These are phyloP conservation scores for Talaromyces ruber DNA, from an alignment of 495 filamentous ascomycete genomes.

Conservation along the genomic window DNA sequence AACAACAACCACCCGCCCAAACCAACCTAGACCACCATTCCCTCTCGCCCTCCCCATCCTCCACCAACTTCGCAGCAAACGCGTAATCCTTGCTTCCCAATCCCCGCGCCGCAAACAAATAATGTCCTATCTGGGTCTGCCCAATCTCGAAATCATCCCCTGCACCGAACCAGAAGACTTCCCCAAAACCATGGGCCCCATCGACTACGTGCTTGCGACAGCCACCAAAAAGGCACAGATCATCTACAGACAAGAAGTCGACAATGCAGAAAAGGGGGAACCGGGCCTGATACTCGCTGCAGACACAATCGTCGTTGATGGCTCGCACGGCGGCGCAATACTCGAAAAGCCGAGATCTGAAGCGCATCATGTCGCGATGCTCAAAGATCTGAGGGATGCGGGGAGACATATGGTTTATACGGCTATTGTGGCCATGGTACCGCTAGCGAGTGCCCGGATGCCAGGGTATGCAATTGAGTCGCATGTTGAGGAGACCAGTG, in stretches of 20 bases:
- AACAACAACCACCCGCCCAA: constrained; percentile 8
- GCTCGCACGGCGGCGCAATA: constrained; percentile 45
- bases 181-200: constrained; percentile 68
- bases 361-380: constrained; percentile 74
- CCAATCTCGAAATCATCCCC: constrained; percentile 72
- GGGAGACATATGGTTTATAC: constrained; percentile 72
- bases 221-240: constrained; percentile 70
- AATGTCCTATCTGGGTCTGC: constrained; percentile 62
- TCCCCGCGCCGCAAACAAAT: constrained; percentile 80
- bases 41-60: constrained; percentile 72
- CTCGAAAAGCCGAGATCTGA: constrained; percentile 83
- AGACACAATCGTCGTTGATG: constrained; percentile 81
- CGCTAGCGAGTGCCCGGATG: constrained; percentile 61
- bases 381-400: constrained; percentile 67
- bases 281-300: constrained; percentile 83
- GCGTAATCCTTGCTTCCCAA: constrained; percentile 80
- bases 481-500: constrained; percentile 78
- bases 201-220: constrained; percentile 85
- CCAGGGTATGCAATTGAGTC: constrained; percentile 81
- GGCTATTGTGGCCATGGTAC: constrained; percentile 71
- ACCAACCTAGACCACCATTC: constrained; percentile 44
- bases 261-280: constrained; percentile 52
- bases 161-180: constrained; percentile 75
- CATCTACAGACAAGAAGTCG: constrained; percentile 64
- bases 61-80: constrained; percentile 56